These are phyloP conservation scores for Termitomyces bulborhizus DNA, from an alignment of 768 basidiomycete species.

Conservation along the genomic window DNA sequence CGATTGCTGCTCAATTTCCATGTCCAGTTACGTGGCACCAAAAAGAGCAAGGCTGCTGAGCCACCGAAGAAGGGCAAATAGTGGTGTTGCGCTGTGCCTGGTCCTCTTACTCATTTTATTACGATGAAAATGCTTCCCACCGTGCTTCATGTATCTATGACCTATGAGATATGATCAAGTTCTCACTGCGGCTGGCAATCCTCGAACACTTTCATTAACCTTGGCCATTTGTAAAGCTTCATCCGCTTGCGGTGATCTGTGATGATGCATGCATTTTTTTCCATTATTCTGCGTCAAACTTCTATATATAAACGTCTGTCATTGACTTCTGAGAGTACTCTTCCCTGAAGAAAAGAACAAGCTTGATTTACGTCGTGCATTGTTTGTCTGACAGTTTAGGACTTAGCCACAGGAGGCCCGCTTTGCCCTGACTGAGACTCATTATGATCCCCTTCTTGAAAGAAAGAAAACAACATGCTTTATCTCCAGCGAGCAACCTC, in stretches of 20 bases:
- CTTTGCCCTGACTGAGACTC: too few relatives aligned
- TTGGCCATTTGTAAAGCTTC: background rate
- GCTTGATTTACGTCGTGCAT: too few relatives aligned
- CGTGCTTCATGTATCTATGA: constrained; percentile 14
- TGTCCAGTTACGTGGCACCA: constrained; percentile 83
- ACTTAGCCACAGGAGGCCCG: too few relatives aligned
- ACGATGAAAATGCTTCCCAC: constrained; percentile 22
- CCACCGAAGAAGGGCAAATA: constrained; percentile 92
- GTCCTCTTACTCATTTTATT: constrained; percentile 19
- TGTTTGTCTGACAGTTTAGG: too few relatives aligned
- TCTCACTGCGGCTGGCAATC: constrained; percentile 1
- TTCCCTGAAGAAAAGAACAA: too few relatives aligned
- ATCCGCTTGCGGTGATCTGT: too few relatives aligned
- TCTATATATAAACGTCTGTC: too few relatives aligned
- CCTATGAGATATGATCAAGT: constrained; percentile 20
- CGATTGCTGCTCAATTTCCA: constrained; percentile 11
- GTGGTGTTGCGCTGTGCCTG: constrained; percentile 20
- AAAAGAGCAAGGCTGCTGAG: constrained; percentile 91
- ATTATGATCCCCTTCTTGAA: background rate
- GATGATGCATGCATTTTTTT: background rate
- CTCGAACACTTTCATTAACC: background rate
- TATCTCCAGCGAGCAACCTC: background rate
- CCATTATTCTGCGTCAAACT: background rate
- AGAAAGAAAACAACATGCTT: background rate
- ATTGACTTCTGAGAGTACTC: too few relatives aligned